Evolutionary conservation across 805 yeast species (phyloP), one percentile per base, ranked within the genome.

Genomic region (Suhomyces tanzawaensis): DNA sequence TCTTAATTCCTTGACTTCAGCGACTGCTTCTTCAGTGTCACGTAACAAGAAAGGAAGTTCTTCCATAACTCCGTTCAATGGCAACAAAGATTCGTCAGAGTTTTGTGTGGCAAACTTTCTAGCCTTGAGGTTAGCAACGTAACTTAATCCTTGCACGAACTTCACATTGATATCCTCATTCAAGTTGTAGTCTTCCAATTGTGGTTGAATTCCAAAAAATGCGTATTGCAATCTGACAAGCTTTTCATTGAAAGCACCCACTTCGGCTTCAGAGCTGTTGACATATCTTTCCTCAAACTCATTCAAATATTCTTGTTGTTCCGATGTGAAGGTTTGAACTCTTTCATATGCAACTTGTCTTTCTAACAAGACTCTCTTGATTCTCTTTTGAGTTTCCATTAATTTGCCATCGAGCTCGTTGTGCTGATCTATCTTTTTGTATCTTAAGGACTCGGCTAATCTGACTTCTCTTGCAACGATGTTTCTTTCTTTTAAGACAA

Each of bases 301-400:
- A 6, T 66, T 56, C 40, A 85, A 62, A 43, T 82, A 76, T 40
- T 62, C 51, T 13, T 60, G 58, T 43, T 77, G 77, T 39, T 69
- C 65, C 7, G 62, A 59, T 7, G 60, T 58, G 36, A 78, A 67
- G 16, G 64, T 62, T 49, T 72, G 72, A 1, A 83, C 86, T 42
- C 79, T 70, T 46, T 74, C 79, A 53, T 74, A 79, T 0, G 90
- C 79, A 42, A 77, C 77, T 48, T 83, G 84, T 57, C 99, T 77
- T 63, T 91, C 99, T 48, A 87, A 78, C 31, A 91, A 70, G 3
- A 87, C 96, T 58, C 84, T 91, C 58, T 87, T 83, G 52, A 91
- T 86, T 50, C 86, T 74, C 44, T 64, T 66, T 28, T 64, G 71
- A 9, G 62, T 53, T 32, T 59, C 56, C 16, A 52, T 55, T 35